A percentile compares a stretch with the other conserved stretches of the same genome.
These are phyloP conservation scores for Pterulicium gracile DNA, from an alignment of 1,284 basidiomycete genomes.

Conservation along the genomic window DNA sequence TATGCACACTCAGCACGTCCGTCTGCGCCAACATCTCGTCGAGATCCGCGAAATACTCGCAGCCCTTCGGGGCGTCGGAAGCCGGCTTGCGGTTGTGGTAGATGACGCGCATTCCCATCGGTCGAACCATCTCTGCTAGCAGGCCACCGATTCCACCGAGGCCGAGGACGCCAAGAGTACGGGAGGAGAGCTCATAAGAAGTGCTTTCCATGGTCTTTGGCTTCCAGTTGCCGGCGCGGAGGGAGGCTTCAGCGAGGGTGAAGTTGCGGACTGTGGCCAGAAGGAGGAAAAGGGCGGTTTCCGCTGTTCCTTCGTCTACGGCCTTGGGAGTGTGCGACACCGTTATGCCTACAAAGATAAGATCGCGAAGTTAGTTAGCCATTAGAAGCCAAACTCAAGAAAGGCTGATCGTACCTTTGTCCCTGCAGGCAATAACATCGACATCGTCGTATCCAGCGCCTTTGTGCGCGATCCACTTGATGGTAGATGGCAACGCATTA, in stretches of 20 bases:
- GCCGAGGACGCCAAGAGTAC: conserved; percentile 79
- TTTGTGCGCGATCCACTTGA: conserved; percentile 86
- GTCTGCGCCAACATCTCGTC: conserved; percentile 64
- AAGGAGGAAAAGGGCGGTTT: conserved; percentile 77
- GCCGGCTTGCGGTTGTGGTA: conserved; percentile 66
- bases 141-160: conserved; percentile 83
- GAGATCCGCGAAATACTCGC: conserved; percentile 62
- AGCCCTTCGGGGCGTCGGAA: conserved; percentile 55
- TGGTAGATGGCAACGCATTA: conserved; percentile 46
- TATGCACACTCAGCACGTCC: conserved; percentile 78
- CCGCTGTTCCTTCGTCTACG: conserved; percentile 88
- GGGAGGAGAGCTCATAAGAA: conserved; percentile 70
- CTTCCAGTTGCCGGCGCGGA: conserved; percentile 51
- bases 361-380: neutral
- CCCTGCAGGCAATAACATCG: conserved; percentile 66
- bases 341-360: conserved; percentile 48
- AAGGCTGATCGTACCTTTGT: conserved; percentile 35
- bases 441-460: conserved; percentile 91
- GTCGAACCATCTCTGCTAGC: conserved; percentile 55
- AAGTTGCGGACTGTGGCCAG: conserved; percentile 80
- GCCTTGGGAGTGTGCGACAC: conserved; percentile 90
- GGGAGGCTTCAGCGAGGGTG: conserved; percentile 58
- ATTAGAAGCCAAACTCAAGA: conserved; percentile 3
- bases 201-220: conserved; percentile 27
- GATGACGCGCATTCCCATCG: conserved; percentile 81